A percentile compares a stretch with the other conserved stretches of the same genome.
Evolutionary conservation across 768 basidiomycete genomes (phyloP).

Genomic region (Russula compacta): DNA sequence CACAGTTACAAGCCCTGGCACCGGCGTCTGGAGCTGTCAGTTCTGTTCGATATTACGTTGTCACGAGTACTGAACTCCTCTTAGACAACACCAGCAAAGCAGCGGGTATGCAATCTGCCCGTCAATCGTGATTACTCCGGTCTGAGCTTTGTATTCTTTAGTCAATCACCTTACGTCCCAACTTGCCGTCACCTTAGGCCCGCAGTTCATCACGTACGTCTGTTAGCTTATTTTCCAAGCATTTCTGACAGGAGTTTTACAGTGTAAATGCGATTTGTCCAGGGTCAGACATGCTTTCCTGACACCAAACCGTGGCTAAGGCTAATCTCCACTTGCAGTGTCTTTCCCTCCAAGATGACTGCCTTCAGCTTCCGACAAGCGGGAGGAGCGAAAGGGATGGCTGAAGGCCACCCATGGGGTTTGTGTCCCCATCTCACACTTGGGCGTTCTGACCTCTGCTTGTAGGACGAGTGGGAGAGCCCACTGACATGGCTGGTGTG

Average conservation of each 20-base stretch:
- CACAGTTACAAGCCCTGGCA: constrained; percentile 40
- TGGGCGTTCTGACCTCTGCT: not conserved
- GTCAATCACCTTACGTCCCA: constrained; percentile 73
- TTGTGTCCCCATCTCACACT: constrained; percentile 10
- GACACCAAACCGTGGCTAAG: not conserved
- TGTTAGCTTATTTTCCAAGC: not conserved
- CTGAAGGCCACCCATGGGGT: constrained; percentile 57
- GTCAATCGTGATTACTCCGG: not conserved
- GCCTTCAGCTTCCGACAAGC: constrained; percentile 51
- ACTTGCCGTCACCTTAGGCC: constrained; percentile 57
- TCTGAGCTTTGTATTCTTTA: not conserved
- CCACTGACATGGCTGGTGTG: constrained; percentile 65
- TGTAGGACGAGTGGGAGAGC: constrained; percentile 53
- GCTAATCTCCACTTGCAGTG: constrained; percentile 27
- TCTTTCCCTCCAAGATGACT: constrained; percentile 84
- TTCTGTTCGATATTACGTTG: constrained; percentile 16
- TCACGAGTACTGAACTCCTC: not conserved
- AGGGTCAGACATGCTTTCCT: constrained; percentile 38
- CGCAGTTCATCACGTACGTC: constrained; percentile 55
- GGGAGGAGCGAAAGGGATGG: constrained; percentile 42
- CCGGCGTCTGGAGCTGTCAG: constrained; percentile 75
- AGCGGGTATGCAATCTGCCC: constrained; percentile 29
- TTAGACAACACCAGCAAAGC: constrained; percentile 78
- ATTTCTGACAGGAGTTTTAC: not conserved
- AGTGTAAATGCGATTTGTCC: constrained; percentile 82